Evolutionary conservation across 306 rosid species (phyloP).

Genomic region (Sechiopsis laciniata): DNA sequence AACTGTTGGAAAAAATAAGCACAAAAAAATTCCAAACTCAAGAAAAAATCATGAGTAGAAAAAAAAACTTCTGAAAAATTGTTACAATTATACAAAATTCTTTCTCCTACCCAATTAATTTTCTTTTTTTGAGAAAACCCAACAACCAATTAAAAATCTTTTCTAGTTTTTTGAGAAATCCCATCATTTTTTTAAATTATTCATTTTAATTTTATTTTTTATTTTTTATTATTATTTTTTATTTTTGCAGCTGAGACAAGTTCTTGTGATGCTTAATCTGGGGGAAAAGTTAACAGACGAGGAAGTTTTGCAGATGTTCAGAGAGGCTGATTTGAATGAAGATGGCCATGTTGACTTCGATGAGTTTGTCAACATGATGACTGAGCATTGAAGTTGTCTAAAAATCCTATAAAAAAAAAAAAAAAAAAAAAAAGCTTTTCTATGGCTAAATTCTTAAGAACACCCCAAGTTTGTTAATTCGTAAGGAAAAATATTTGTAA

Average conservation of each 20-base stretch:
- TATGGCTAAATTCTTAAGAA: no score
- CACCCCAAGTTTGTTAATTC: no score
- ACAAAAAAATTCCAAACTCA: no score
- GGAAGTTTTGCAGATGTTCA: conserved; percentile 75
- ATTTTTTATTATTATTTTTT: not conserved
- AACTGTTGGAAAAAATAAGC: no score
- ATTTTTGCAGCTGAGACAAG: conserved; percentile 65
- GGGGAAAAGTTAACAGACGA: conserved; percentile 63
- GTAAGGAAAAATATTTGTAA: no score
- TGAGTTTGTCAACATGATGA: conserved; percentile 78
- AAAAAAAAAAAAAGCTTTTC: not conserved
- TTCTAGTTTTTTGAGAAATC: not conserved
- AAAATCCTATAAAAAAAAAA: not conserved
- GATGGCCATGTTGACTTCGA: conserved; percentile 80
- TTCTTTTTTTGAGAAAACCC: no score
- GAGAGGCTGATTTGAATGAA: conserved; percentile 86
- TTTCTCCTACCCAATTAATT: no score
- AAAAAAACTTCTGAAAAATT: no score
- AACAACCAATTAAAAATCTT: not conserved
- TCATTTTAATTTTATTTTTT: not conserved
- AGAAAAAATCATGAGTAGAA: no score
- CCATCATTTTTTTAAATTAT: not conserved
- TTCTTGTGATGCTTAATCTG: conserved; percentile 64
- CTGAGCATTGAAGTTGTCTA: not conserved
- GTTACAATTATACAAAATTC: no score